Evolutionary conservation across 345 rosid species (phyloP).

Genomic region (Euphorbia peplus): DNA sequence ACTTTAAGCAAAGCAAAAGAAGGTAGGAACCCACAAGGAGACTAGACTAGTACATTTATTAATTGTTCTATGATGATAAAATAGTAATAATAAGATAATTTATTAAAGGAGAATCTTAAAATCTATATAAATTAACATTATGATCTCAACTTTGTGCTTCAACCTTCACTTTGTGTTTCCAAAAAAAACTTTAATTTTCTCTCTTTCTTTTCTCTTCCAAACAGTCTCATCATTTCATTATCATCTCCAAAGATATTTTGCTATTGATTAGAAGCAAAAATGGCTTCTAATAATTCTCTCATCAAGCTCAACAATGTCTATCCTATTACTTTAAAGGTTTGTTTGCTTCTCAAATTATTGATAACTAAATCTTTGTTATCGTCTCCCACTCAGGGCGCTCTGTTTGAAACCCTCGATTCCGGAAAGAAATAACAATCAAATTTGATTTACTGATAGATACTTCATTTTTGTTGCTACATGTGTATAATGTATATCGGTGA

Average conservation of each 20-base stretch:
- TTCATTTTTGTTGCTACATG: too few species aligned
- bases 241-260: background rate
- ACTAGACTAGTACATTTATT: background rate
- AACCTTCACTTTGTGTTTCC: constrained; percentile 42
- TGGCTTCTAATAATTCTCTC: constrained; percentile 42
- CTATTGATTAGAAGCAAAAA: constrained; percentile 14
- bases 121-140: background rate
- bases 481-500: too few species aligned
- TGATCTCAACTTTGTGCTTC: constrained; percentile 37
- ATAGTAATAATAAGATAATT: too few species aligned
- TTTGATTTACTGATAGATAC: too few species aligned
- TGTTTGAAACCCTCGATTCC: too few species aligned
- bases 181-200: constrained; percentile 22
- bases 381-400: too few species aligned
- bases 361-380: too few species aligned
- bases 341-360: background rate
- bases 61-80: too few species aligned
- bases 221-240: background rate
- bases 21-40: constrained; percentile 46
- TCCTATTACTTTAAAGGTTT: constrained; percentile 84
- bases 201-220: constrained; percentile 11
- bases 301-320: constrained; percentile 37
- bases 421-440: too few species aligned
- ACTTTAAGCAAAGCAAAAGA: constrained; percentile 9
- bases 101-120: background rate